Evolutionary conservation across 2,329 filamentous ascomycete genomes (phyloP).

Genomic region (Cryphonectria parasitica): DNA sequence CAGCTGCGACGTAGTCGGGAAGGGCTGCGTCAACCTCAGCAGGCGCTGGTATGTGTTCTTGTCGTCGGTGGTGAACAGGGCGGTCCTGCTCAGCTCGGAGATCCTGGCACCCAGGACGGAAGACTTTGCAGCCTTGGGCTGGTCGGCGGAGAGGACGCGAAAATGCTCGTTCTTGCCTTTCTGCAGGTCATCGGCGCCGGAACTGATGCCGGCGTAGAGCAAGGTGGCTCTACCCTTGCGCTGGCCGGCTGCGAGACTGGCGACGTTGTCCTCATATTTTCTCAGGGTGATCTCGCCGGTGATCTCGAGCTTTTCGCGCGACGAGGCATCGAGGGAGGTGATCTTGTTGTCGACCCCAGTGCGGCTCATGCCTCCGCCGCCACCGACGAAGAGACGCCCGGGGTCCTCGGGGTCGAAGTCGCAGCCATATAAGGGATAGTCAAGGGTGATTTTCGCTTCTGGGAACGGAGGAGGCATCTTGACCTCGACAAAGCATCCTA

Average conservation of each 20-base stretch:
- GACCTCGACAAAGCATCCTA: conserved; percentile 18
- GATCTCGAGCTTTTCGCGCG: conserved; percentile 65
- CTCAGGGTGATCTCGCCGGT: conserved; percentile 77
- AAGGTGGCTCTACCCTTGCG: conserved; percentile 59
- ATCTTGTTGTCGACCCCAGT: conserved; percentile 89
- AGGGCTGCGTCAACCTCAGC: conserved; percentile 57
- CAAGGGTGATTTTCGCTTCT: conserved; percentile 67
- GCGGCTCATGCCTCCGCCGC: conserved; percentile 81
- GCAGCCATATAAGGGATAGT: conserved; percentile 84
- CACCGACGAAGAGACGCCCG: conserved; percentile 77
- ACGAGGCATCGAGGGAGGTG: conserved; percentile 72
- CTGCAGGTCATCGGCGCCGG: conserved; percentile 70
- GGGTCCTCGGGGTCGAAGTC: conserved; percentile 85
- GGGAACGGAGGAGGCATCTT: conserved; percentile 42
- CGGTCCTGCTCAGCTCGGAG: conserved; percentile 54
- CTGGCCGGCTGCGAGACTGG: conserved; percentile 74
- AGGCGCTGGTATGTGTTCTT: conserved; percentile 62
- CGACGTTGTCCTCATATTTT: conserved; percentile 86
- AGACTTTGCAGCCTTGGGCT: conserved; percentile 35
- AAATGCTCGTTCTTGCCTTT: conserved; percentile 85
- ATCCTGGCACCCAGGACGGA: conserved; percentile 45
- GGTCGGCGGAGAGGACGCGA: conserved; percentile 69
- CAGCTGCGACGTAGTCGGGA: conserved; percentile 62
- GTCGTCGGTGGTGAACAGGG: conserved; percentile 58
- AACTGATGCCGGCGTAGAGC: conserved; percentile 82